Percentiles rank a stretch among this genome's conserved stretches.
These are phyloP conservation scores for Monosporascus sp. DNA, from an alignment of 2,329 filamentous ascomycete genomes.

Conservation along the genomic window DNA sequence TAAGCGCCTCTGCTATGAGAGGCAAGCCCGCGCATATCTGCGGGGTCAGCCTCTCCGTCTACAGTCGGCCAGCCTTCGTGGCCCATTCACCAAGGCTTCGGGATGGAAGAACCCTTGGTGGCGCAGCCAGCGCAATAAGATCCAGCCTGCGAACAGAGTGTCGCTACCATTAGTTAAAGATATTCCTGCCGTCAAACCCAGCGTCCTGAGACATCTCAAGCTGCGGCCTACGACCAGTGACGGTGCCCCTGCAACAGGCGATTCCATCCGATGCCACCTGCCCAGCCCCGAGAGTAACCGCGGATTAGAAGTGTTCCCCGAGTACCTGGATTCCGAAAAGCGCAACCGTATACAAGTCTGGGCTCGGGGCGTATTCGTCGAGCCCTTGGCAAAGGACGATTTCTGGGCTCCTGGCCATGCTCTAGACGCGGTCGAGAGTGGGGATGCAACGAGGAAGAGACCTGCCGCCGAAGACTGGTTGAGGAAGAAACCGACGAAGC, in stretches of 20 bases:
- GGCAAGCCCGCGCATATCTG: constrained; percentile 53
- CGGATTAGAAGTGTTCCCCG: constrained; percentile 12
- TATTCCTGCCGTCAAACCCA: constrained; percentile 5
- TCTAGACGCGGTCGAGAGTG: background rate
- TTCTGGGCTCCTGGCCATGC: constrained; percentile 24
- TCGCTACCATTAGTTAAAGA: constrained; percentile 1
- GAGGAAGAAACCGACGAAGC: constrained; percentile 22
- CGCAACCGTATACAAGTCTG: constrained; percentile 20
- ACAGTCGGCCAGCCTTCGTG: constrained; percentile 54
- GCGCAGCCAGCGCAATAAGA: constrained; percentile 17
- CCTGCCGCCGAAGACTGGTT: constrained; percentile 21
- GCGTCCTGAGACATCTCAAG: constrained; percentile 4
- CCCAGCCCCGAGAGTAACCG: constrained; percentile 30
- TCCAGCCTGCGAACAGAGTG: constrained; percentile 1
- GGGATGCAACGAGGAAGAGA: constrained; percentile 15
- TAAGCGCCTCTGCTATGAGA: constrained; percentile 53
- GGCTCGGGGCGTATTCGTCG: constrained; percentile 15
- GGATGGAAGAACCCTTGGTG: constrained; percentile 52
- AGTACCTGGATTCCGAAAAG: constrained; percentile 11
- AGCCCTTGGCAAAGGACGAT: constrained; percentile 15
- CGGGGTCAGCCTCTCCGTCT: constrained; percentile 51
- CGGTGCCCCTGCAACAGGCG: constrained; percentile 6
- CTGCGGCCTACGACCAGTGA: constrained; percentile 2
- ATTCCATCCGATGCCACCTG: constrained; percentile 33
- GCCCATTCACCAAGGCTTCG: constrained; percentile 50